Evolutionary conservation across 805 yeast genomes (phyloP).

Genomic region (Wickerhamiella lipophila): DNA sequence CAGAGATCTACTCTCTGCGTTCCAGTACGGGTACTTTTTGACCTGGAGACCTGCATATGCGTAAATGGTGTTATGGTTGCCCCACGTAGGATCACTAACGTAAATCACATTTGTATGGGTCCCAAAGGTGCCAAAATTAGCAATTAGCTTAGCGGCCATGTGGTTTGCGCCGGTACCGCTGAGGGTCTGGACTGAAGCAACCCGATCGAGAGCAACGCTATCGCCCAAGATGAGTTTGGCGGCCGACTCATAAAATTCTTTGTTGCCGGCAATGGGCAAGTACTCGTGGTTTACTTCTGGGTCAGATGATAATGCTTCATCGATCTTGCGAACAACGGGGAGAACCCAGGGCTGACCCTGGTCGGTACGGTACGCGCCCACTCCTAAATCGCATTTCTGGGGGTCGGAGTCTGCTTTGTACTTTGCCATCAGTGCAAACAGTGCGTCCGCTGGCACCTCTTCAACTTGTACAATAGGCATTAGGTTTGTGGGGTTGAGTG

Average conservation of each 20-base stretch:
- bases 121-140: constrained; percentile 39
- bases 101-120: constrained; percentile 39
- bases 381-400: constrained; percentile 48
- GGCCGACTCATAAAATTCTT: constrained; percentile 52
- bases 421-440: constrained; percentile 49
- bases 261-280: constrained; percentile 73
- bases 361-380: constrained; percentile 89
- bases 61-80: constrained; percentile 77
- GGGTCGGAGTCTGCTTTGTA: constrained; percentile 31
- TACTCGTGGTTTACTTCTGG: constrained; percentile 63
- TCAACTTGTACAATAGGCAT: constrained; percentile 17
- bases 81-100: constrained; percentile 88
- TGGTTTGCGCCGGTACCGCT: constrained; percentile 94
- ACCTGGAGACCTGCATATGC: constrained; percentile 53
- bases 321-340: constrained; percentile 62
- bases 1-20: constrained; percentile 45
- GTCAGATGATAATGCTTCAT: constrained; percentile 25
- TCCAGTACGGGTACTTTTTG: constrained; percentile 59
- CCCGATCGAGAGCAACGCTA: constrained; percentile 43
- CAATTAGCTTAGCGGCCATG: constrained; percentile 67
- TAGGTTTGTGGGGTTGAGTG: background rate
- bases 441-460: constrained; percentile 65
- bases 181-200: constrained; percentile 76
- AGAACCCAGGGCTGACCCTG: constrained; percentile 79
- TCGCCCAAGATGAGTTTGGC: constrained; percentile 59